Conservation (phyloP, 805 yeast genomes). For the Suhomyces sp. region DNA sequence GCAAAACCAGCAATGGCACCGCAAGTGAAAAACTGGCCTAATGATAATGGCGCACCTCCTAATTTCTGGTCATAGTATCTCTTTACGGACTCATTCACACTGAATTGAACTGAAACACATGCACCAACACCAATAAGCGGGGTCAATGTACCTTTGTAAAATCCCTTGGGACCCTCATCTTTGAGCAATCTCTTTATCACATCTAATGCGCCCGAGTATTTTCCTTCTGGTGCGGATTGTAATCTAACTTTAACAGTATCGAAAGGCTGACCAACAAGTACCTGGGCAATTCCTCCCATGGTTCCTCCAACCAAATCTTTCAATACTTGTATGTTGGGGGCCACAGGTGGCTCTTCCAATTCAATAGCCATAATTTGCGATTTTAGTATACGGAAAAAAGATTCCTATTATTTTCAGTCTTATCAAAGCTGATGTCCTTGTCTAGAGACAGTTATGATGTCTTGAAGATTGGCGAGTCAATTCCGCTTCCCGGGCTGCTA, state of each 20-base stretch:
- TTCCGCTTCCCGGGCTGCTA: not conserved
- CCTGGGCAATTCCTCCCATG: constrained; percentile 94
- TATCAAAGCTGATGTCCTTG: not conserved
- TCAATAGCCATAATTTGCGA: constrained; percentile 35
- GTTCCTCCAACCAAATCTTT: constrained; percentile 91
- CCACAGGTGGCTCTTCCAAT: constrained; percentile 41
- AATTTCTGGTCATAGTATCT: constrained; percentile 57
- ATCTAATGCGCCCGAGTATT: constrained; percentile 69
- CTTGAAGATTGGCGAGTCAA: not conserved
- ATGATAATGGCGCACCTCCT: constrained; percentile 45
- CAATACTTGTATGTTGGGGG: constrained; percentile 44
- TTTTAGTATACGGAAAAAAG: not conserved
- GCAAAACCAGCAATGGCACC: constrained; percentile 94
- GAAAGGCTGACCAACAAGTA: constrained; percentile 92
- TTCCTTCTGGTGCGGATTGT: constrained; percentile 81
- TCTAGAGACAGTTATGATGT: not conserved
- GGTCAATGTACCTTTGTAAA: constrained; percentile 46
- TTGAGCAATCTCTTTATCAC: constrained; percentile 68
- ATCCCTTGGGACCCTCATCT: constrained; percentile 39
- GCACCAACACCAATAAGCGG: constrained; percentile 73
- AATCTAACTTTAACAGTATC: constrained; percentile 92
- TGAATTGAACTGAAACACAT: constrained; percentile 94
- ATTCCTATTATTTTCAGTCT: not conserved
- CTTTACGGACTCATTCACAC: constrained; percentile 93
- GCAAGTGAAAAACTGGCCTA: constrained; percentile 69